Evolutionary conservation across 23 red algal species (phyloP), one percentile per base, ranked within the genome.

Genomic region (Gracilaria caudata): DNA sequence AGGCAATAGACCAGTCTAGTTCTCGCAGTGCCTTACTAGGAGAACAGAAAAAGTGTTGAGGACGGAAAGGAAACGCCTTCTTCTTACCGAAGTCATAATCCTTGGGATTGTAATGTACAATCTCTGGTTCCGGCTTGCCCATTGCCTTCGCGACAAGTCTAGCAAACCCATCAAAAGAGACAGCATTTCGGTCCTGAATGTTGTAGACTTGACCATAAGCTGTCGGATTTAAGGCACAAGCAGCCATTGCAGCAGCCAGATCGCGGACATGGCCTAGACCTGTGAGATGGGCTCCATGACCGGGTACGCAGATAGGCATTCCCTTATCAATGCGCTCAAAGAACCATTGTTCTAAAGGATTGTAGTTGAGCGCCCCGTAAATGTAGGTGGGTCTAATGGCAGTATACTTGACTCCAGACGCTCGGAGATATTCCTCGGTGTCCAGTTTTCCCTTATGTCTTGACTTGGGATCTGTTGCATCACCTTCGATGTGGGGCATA

Each of bases 81-180:
- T 87, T 86, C 82, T 95, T 95, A 4, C 96, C 96, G 63, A 95
- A 83, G 56, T 95, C 86, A 21, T 94, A 75, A 16, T 91, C 35
- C n/a, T 94, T 99, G 30, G 97, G 97, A 78, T 99, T 79, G 82
- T 99, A 99, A 53, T 99, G 97, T 6, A 99, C 72, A 21, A 99
- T 90, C 36, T 94, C 86, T 19, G 94, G 75, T 12, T 72, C 80
- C 19, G 87, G 81, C 73, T 86, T 87, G 5, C 97, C 97, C 73
- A 90, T 90, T 10, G 93, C 90, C 21, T 77, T 41, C 7, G 97
- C 97, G 51, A 84, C 94, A 51, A 92, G 39, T 32, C 75, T 71
- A 35, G 88, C 97, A 12, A 95, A 82, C 30, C 97, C 97, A 79
- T 99, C 93, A 85, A 95, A 99, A 0, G 97, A 94, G 26, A 95